Evolutionary conservation across 2,329 filamentous ascomycete species (phyloP).

Genomic region (Cercospora citrullina): DNA sequence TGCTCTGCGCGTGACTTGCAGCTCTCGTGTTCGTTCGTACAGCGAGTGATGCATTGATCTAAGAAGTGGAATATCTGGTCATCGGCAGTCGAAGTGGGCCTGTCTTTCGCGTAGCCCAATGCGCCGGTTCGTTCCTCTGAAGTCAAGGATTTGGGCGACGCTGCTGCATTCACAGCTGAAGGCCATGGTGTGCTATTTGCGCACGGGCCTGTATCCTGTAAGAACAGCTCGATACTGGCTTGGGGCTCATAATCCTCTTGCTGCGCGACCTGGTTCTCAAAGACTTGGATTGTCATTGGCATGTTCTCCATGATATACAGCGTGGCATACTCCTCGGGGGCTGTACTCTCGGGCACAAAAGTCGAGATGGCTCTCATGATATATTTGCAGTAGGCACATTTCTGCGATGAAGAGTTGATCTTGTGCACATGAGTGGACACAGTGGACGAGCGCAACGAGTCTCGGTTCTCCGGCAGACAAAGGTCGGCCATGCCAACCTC

Average conservation of each 20-base stretch:
- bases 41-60: not conserved
- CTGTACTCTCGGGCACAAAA: not conserved
- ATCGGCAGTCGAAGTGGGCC: not conserved
- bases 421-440: not conserved
- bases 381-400: not conserved
- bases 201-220: not conserved
- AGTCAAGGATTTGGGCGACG: not conserved
- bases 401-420: not conserved
- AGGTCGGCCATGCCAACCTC: not conserved
- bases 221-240: not conserved
- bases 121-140: not conserved
- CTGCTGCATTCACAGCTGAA: no score
- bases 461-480: not conserved
- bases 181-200: not conserved
- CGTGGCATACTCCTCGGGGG: not conserved
- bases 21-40: not conserved
- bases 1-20: not conserved
- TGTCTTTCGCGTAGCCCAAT: not conserved
- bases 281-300: not conserved
- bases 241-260: not conserved
- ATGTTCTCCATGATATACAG: slow-evolving; percentile 1
- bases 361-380: not conserved
- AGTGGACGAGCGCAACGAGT: not conserved
- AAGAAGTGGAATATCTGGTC: not conserved
- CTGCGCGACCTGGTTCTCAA: not conserved